phyloP scores from a whole-genome alignment of 2,329 filamentous ascomycete genomes.

The Orbilia oligospora region DNA sequence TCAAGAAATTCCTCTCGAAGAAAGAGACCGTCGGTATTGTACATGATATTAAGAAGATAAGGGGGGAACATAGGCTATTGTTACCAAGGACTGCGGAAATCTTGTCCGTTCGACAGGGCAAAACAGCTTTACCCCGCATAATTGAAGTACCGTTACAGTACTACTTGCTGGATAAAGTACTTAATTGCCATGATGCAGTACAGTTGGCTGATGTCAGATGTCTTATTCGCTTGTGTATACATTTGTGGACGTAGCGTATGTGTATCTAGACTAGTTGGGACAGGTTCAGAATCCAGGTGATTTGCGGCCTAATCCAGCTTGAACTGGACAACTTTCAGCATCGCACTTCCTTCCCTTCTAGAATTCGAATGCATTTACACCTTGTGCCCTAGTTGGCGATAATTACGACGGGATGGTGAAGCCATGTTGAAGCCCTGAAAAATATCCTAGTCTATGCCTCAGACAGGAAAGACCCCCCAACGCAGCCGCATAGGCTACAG shows the following conservation, averaged over 20 bases:
- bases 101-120: constrained; percentile 9
- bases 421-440: constrained; percentile 15
- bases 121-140: constrained; percentile 16
- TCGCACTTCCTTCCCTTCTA: constrained; percentile 22
- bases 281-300: constrained; percentile 13
- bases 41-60: constrained; percentile 3
- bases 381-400: background rate
- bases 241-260: constrained; percentile 17
- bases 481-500: constrained; percentile 3
- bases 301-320: constrained; percentile 3
- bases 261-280: constrained; percentile 10
- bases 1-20: background rate
- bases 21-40: background rate
- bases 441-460: background rate
- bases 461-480: constrained; percentile 31
- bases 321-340: background rate
- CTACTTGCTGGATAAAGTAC: constrained; percentile 1
- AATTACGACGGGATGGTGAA: constrained; percentile 2
- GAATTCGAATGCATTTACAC: constrained; percentile 7
- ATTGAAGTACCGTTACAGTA: constrained; percentile 8
- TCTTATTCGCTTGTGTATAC: constrained; percentile 28
- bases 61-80: constrained; percentile 27
- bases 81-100: constrained; percentile 22
- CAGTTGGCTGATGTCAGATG: constrained; percentile 31
- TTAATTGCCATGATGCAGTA: background rate